Evolutionary conservation across 1,284 basidiomycete genomes (phyloP).

Genomic region (Apiotrichum akiyoshidainum): DNA sequence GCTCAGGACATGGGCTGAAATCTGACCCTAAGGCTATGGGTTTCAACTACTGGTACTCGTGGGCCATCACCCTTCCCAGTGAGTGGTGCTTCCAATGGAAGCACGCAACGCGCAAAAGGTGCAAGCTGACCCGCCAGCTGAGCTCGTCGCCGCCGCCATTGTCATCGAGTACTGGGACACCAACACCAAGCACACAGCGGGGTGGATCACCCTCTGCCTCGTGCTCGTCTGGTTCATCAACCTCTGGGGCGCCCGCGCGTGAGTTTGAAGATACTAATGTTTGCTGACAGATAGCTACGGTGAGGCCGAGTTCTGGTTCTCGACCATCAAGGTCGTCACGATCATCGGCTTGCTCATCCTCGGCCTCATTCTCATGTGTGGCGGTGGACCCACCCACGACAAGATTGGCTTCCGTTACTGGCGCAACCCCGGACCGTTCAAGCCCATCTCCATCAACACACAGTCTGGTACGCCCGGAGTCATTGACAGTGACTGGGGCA

Average conservation of each 20-base stretch:
- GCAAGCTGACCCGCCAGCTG: slow-evolving; percentile 12
- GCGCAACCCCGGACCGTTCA: slow-evolving; percentile 59
- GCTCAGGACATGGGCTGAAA: too few relatives aligned
- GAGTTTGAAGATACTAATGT: neutral
- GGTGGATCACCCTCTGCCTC: slow-evolving; percentile 51
- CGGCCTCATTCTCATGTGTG: slow-evolving; percentile 67
- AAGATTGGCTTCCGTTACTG: slow-evolving; percentile 58
- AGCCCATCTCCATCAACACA: slow-evolving; percentile 17
- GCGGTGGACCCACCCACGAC: slow-evolving; percentile 58
- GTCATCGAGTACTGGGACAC: slow-evolving; percentile 41
- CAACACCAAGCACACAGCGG: slow-evolving; percentile 36
- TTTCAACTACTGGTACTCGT: slow-evolving; percentile 44
- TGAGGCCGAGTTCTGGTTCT: slow-evolving; percentile 44
- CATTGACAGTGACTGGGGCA: slow-evolving; percentile 51
- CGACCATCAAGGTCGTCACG: slow-evolving; percentile 34
- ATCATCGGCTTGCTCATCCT: slow-evolving; percentile 55
- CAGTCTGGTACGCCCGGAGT: slow-evolving; percentile 9
- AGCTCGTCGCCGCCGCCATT: slow-evolving; percentile 26
- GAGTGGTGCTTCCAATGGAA: neutral
- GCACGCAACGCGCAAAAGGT: neutral
- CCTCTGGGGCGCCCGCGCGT: slow-evolving; percentile 40
- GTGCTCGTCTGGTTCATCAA: slow-evolving; percentile 51
- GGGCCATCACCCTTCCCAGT: slow-evolving; percentile 39
- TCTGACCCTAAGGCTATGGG: slow-evolving; percentile 17
- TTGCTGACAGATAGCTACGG: slow-evolving; percentile 21